Evolutionary conservation across 2,329 filamentous ascomycete genomes (phyloP), one percentile per base, ranked within the genome.

Genomic region (Rhexocercosporidium sp.): DNA sequence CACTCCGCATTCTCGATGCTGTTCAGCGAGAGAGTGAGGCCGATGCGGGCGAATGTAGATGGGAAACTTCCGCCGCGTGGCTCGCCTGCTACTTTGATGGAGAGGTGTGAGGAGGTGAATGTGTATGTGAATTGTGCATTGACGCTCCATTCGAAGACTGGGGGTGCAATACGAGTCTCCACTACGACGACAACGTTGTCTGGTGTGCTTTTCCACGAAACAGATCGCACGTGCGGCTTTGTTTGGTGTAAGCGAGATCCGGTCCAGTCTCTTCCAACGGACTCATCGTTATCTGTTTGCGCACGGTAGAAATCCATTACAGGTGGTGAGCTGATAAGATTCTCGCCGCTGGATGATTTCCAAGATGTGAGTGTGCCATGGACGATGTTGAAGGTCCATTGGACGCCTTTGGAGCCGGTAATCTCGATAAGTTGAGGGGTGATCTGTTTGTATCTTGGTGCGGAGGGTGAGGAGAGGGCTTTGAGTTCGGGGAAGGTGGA

Each of bases 201-300:
- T 61, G 64, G 76, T 8, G 37, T 61, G 9, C 25, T 44, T 7
- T 68, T 59, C 72, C 72, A 74, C 1, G 67, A 73, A 1, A 80
- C 73, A 22, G 76, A 74, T 20, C 79, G 77, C 29, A 81, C 78
- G 68, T 85, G 81, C 57, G 78, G 75, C 4, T 79, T 79, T 3
- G 82, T 83, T 71, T 84, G 81, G 71, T 85, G 80, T 0, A 86
- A 73, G 2, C 81, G 79, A 7, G 78, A 73, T 20, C 82, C 80
- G 12, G 81, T 77, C 89, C 89, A 92, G 68, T 89, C 82, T 61
- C 81, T 79, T 0, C 87, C 88, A 70, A 86, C 85, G 0, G 84
- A 84, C 3, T 82, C 80, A 74, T 92, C 89, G 74, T 91, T 91
- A 78, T 91, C 88, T 0, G 89, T 91, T 44, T 85, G 81, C 0